Evolutionary conservation across 345 rosid genomes (phyloP).

Genomic region (Noccaea bulbosa): DNA sequence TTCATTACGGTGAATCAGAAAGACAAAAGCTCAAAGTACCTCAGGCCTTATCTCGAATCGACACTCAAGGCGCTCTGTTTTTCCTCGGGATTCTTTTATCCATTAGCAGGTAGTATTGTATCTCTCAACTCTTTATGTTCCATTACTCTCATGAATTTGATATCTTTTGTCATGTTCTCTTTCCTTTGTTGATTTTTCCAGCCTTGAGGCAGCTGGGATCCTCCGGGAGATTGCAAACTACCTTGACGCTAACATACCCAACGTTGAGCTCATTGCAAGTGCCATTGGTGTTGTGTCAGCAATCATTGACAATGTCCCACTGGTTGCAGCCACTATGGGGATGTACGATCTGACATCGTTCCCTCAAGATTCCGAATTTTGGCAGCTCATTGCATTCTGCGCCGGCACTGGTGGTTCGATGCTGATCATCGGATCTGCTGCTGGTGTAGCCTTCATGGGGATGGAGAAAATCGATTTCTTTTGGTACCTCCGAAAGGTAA

Average conservation of each 20-base stretch:
- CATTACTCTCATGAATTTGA: not conserved
- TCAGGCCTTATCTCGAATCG: constrained; percentile 89
- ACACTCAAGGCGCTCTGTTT: constrained; percentile 91
- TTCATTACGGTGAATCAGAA: constrained; percentile 94
- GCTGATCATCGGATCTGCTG: constrained; percentile 92
- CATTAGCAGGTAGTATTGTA: constrained; percentile 81
- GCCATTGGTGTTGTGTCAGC: constrained; percentile 87
- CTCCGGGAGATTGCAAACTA: constrained; percentile 91
- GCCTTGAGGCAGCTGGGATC: constrained; percentile 94
- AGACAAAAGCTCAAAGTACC: constrained; percentile 91
- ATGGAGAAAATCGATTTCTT: constrained; percentile 98
- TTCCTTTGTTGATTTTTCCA: constrained; percentile 33
- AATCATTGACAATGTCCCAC: constrained; percentile 87
- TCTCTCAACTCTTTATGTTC: not conserved
- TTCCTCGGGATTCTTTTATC: constrained; percentile 96
- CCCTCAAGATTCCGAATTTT: constrained; percentile 85
- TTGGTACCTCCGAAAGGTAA: constrained; percentile 91
- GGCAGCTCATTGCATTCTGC: constrained; percentile 95
- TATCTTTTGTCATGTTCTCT: constrained; percentile 4
- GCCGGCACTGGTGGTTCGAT: constrained; percentile 98
- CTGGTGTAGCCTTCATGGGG: constrained; percentile 99
- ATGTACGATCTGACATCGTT: constrained; percentile 88
- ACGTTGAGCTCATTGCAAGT: constrained; percentile 76
- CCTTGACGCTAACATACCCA: constrained; percentile 82
- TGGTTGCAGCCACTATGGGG: constrained; percentile 97